phyloP scores from a whole-genome alignment of 192 early-diverging fungal genomes.

The Linnemannia schmuckeri region DNA sequence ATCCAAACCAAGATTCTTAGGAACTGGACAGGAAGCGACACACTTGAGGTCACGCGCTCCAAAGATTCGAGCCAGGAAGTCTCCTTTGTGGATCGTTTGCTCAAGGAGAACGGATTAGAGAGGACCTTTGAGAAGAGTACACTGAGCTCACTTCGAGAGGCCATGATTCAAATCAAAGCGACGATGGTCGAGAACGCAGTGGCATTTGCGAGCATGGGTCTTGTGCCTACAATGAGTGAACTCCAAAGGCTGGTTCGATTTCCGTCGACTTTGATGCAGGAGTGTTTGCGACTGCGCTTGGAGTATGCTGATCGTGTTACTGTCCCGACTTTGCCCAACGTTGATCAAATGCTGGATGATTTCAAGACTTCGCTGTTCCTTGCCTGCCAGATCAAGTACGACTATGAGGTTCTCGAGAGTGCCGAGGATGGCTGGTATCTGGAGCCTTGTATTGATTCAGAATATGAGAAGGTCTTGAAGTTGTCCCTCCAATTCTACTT shows the following conservation, averaged over 20 bases:
- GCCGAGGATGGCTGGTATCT: constrained; percentile 77
- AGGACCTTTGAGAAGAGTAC: constrained; percentile 82
- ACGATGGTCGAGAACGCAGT: constrained; percentile 78
- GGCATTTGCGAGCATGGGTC: constrained; percentile 76
- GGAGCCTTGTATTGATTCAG: constrained; percentile 68
- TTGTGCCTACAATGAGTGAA: constrained; percentile 76
- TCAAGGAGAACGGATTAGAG: constrained; percentile 85
- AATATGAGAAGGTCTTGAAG: constrained; percentile 81
- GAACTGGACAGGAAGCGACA: constrained; percentile 86
- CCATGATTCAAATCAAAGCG: constrained; percentile 73
- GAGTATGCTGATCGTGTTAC: constrained; percentile 73
- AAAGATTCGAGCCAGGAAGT: constrained; percentile 66
- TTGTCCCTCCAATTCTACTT: constrained; percentile 84
- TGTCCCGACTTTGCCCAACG: constrained; percentile 69
- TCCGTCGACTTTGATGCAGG: constrained; percentile 84
- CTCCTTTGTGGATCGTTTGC: constrained; percentile 87
- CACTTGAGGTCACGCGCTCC: constrained; percentile 68
- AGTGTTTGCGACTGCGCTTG: constrained; percentile 82
- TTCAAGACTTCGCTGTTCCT: constrained; percentile 78
- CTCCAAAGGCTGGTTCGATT: constrained; percentile 81
- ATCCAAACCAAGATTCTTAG: constrained; percentile 82
- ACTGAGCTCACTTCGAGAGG: constrained; percentile 70
- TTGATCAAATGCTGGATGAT: constrained; percentile 87
- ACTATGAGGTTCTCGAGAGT: constrained; percentile 75
- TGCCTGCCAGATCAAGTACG: constrained; percentile 79